phyloP scores from a whole-genome alignment of 2,329 filamentous ascomycete species.

The Epichloe coenophiala region DNA sequence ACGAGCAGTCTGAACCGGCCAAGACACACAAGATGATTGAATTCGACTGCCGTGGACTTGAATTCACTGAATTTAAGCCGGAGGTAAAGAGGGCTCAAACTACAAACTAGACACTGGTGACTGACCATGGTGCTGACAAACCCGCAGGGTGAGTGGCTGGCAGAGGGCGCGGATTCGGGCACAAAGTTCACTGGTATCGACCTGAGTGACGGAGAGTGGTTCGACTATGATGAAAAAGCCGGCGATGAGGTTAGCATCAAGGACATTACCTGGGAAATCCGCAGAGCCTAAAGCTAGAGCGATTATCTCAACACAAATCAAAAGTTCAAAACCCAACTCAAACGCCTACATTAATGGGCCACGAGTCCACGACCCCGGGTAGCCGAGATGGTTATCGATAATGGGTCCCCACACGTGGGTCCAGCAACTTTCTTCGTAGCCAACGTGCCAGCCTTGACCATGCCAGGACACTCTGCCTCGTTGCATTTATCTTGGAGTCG shows the following conservation, averaged over 20 bases:
- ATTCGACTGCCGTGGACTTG: conserved; percentile 86
- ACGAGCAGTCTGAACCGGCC: conserved; percentile 56
- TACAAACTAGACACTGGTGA: not conserved
- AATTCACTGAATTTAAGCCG: conserved; percentile 81
- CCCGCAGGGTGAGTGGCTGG: conserved; percentile 73
- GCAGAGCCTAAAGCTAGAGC: conserved; percentile 40
- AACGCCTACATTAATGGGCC: not conserved
- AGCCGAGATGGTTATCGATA: not conserved
- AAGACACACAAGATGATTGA: conserved; percentile 71
- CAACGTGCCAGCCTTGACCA: not conserved
- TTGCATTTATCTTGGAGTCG: no score
- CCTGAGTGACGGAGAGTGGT: conserved; percentile 86
- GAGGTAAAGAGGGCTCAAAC: conserved; percentile 43
- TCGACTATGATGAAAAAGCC: conserved; percentile 91
- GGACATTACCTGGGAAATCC: conserved; percentile 76
- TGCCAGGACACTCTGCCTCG: not conserved
- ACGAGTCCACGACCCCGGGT: not conserved
- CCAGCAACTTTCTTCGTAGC: not conserved
- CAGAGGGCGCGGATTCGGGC: conserved; percentile 63
- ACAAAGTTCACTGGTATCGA: conserved; percentile 77
- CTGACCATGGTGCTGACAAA: not conserved
- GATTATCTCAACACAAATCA: not conserved
- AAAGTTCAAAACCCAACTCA: no score
- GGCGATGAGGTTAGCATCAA: conserved; percentile 87
- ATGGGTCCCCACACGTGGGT: not conserved